A percentile compares a stretch with the other conserved stretches of the same genome.
These are phyloP conservation scores for Cryphonectria carpinicola DNA, from an alignment of 2,329 filamentous ascomycete genomes.

Conservation along the genomic window DNA sequence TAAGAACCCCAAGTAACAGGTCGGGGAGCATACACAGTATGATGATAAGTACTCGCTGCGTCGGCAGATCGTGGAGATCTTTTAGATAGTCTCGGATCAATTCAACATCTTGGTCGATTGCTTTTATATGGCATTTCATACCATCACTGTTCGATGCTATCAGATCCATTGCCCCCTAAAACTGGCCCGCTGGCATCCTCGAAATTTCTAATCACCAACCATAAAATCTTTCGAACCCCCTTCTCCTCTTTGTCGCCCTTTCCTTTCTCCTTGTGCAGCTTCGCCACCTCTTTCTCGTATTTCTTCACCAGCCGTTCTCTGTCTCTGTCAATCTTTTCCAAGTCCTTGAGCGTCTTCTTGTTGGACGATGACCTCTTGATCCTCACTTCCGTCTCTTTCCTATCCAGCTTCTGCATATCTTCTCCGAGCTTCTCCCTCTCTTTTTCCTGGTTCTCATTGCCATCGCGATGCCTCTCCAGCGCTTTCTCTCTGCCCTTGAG, in stretches of 20 bases:
- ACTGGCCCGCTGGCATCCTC: not conserved
- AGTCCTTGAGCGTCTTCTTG: not conserved
- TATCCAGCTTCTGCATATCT: not conserved
- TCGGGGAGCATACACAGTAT: too few relatives aligned
- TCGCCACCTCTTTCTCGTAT: not conserved
- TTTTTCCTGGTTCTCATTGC: not conserved
- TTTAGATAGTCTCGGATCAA: not conserved
- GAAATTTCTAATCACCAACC: not conserved
- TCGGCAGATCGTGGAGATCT: too few relatives aligned
- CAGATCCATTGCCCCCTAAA: not conserved
- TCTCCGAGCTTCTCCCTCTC: not conserved
- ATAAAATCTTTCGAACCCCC: not conserved
- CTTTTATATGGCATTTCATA: too few relatives aligned
- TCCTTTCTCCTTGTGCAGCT: not conserved
- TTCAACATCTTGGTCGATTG: too few relatives aligned
- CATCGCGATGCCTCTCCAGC: not conserved
- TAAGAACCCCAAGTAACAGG: too few relatives aligned
- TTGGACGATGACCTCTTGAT: not conserved
- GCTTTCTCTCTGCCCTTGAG: constrained; percentile 14
- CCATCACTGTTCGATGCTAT: not conserved
- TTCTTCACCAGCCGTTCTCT: not conserved
- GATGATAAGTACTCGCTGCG: too few relatives aligned
- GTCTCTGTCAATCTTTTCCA: not conserved
- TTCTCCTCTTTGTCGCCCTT: not conserved
- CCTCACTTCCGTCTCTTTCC: not conserved